Evolutionary conservation across 495 filamentous ascomycete genomes (phyloP), one percentile per base, ranked within the genome.

Genomic region (Tuber brumale): DNA sequence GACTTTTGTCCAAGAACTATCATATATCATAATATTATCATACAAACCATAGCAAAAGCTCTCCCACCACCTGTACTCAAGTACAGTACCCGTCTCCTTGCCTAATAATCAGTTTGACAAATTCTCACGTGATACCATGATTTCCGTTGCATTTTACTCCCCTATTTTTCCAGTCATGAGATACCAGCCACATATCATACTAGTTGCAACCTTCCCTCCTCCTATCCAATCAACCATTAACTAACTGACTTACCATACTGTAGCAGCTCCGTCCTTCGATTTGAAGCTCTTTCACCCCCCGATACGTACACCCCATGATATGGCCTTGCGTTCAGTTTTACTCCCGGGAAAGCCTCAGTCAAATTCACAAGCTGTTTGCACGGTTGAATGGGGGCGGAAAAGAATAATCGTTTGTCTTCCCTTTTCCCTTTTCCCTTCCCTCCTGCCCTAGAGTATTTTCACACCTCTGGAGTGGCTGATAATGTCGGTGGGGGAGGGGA

Each of bases 301-400:
- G 7, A 45, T 41, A 7, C 45, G 8, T 48, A 66, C 57, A 31
- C 57, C 57, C 31, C 27, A 66, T 66, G 57, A 66, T 66, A 66
- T 66, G 57, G 57, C 57, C 57, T 66, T 66, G 57, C 37, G 12
- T 57, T 69, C 71, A 48, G 80, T 82, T 81, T 73, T 97, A 86
- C 90, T 97, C 84, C 95, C 95, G 81, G 95, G 95, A 84, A 90
- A 90, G 88, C 95, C 95, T 84, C 90, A 91, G 89, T 88, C 93
- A 82, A 92, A 90, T 86, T 92, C 94, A 83, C 93, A 96, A 88
- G 93, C 94, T 86, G 87, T 97, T 87, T 91, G 89, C 82, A 93
- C 92, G 70, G 93, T 91, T 83, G 89, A 88, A 84, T 98, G 94
- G 94, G 88, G 93, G 81, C 89, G 88, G 77, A 87, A 89, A 80